Conservation (phyloP, 345 rosid species). For the Linum trigynum region DNA sequence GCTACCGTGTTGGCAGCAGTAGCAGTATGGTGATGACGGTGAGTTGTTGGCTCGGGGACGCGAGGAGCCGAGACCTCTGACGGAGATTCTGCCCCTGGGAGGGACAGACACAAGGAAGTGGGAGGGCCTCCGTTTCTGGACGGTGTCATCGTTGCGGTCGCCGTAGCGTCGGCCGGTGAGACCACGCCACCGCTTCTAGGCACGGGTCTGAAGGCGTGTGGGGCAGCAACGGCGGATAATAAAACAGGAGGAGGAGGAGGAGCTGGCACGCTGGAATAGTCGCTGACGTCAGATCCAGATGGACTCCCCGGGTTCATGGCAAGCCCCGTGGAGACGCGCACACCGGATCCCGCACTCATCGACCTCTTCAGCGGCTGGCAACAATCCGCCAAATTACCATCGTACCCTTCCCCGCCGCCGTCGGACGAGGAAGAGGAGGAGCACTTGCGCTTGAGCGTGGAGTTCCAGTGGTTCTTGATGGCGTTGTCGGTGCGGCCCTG, state of each 20-base stretch:
- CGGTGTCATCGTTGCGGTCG: constrained; percentile 22
- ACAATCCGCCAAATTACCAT: constrained; percentile 35
- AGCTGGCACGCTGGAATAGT: constrained; percentile 39
- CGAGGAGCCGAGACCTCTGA: constrained; percentile 29
- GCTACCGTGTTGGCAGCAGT: not conserved
- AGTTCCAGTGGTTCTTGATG: constrained; percentile 32
- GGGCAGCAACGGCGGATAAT: constrained; percentile 32
- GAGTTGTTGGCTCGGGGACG: constrained; percentile 28
- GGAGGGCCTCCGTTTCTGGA: constrained; percentile 32
- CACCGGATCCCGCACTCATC: constrained; percentile 48
- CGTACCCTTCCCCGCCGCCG: constrained; percentile 35
- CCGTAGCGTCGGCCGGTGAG: constrained; percentile 26
- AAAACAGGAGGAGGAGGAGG: constrained; percentile 12
- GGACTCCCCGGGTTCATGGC: constrained; percentile 68
- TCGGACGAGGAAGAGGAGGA: constrained; percentile 11
- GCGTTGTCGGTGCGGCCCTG: constrained; percentile 31
- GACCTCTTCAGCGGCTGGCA: constrained; percentile 65
- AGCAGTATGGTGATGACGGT: not conserved
- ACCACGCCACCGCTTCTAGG: constrained; percentile 40
- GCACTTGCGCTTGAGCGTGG: constrained; percentile 26
- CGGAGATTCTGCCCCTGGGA: constrained; percentile 45
- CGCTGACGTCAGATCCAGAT: constrained; percentile 72
- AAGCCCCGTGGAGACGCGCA: constrained; percentile 42
- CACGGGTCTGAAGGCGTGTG: constrained; percentile 38
- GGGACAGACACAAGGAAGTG: constrained; percentile 58